Conservation (phyloP, 1,284 basidiomycete species). For the Boletus semigastroideus region DNA sequence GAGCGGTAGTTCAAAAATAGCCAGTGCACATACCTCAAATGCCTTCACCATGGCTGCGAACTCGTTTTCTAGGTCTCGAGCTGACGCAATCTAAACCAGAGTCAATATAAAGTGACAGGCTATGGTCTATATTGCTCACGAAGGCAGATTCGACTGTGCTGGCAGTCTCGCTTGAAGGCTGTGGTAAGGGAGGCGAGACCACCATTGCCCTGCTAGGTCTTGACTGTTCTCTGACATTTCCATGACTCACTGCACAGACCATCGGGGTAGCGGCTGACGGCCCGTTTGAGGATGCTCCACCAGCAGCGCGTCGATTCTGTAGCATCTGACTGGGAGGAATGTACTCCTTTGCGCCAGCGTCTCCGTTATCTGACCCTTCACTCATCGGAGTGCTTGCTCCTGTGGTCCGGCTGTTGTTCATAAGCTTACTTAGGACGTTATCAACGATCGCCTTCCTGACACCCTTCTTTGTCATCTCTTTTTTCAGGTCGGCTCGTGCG, state of each 20-base stretch:
- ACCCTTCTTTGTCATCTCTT: constrained; percentile 80
- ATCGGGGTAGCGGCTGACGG: constrained; percentile 33
- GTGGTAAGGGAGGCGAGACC: constrained; percentile 42
- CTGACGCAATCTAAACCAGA: constrained; percentile 70
- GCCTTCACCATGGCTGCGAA: constrained; percentile 75
- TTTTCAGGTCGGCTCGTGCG: constrained; percentile 91
- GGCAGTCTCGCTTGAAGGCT: constrained; percentile 39
- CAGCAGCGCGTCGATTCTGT: constrained; percentile 49
- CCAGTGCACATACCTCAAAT: constrained; percentile 64
- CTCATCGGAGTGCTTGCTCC: constrained; percentile 46
- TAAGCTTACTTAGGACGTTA: constrained; percentile 60
- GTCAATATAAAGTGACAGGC: constrained; percentile 5
- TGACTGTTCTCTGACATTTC: constrained; percentile 45
- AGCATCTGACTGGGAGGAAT: constrained; percentile 72
- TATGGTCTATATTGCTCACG: constrained; percentile 44
- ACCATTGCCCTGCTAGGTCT: constrained; percentile 56
- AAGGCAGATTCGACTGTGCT: constrained; percentile 64
- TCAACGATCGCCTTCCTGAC: constrained; percentile 87
- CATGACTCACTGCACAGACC: constrained; percentile 49
- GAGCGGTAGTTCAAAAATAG: constrained; percentile 1
- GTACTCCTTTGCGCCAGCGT: constrained; percentile 51
- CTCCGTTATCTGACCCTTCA: constrained; percentile 61
- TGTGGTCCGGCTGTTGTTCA: constrained; percentile 40
- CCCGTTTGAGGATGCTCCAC: constrained; percentile 24
- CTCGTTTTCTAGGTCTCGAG: constrained; percentile 83